Evolutionary conservation across 1,284 basidiomycete species (phyloP), one percentile per base, ranked within the genome.

Genomic region (Ceratobasidium sp.): DNA sequence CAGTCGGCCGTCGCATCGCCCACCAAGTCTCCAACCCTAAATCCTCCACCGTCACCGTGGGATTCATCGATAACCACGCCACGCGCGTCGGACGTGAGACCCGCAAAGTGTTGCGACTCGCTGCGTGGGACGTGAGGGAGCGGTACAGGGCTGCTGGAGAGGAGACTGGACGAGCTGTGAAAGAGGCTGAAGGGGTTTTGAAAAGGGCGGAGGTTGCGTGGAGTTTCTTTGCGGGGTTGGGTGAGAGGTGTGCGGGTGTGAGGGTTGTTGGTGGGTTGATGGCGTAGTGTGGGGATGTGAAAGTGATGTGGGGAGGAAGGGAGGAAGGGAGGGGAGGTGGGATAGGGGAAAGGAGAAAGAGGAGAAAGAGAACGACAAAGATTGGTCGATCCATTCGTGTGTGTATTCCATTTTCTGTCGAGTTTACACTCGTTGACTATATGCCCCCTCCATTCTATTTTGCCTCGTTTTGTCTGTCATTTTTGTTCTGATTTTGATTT

Each of bases 81-180:
- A 88, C 87, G 62, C 89, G 97, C 17, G 89, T 98, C 62, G 87
- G 91, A 66, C 89, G 93, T 54, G 98, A 99, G 88, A 95, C 95
- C 23, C 90, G 97, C 82, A 99, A 99, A 86, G 97, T 99, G 66
- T 87, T 99, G 81, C 88, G 97, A 66, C 85, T 97, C 20, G 96
- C 94, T n/a, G 92, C 93, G 23, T 98, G 95, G 94, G 97, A 99
- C 84, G 85, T 98, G 78, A 90, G 90, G 80, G 94, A 96, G 84
- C 90, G 93, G 62, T 98, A 97, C 89, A 89, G 91, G 68, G 87
- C 86, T 1, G 94, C 95, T 9, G 90, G 97, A 86, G 95, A 96
- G 81, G 92, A 92, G 83, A 88, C 90, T 77, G 90, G 87, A 67
- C 90, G 89, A 83, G 94, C 96, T 82, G 93, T 96, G n/a, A 89